These are phyloP conservation scores for Ottelia alismoides DNA, from an alignment of 106 monocot genomes.

Conservation along the genomic window DNA sequence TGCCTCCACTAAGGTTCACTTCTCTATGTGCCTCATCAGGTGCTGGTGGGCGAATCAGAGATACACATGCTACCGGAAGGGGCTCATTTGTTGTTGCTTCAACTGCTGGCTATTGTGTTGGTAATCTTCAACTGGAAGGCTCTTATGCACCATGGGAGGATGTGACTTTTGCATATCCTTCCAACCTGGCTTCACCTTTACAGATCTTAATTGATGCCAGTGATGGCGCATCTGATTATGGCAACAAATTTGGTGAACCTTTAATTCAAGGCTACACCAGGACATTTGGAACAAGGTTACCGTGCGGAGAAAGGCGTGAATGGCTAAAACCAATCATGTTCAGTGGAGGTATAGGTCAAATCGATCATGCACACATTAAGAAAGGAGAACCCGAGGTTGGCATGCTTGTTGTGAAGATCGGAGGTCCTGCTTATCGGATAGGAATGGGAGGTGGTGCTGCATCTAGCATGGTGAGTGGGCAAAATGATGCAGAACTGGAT, in stretches of 20 bases:
- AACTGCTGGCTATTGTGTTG: slow-evolving; percentile 97
- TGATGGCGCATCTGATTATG: slow-evolving; percentile 91
- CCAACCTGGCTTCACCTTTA: slow-evolving; percentile 70
- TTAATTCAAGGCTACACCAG: slow-evolving; percentile 87
- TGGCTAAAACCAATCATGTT: slow-evolving; percentile 99
- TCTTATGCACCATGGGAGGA: slow-evolving; percentile 91
- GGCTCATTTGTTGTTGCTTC: slow-evolving; percentile 92
- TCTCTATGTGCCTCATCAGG: too few species aligned
- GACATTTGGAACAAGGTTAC: slow-evolving; percentile 72
- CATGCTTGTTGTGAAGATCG: slow-evolving; percentile 97
- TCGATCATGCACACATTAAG: slow-evolving; percentile 66
- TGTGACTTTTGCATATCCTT: slow-evolving; percentile 54
- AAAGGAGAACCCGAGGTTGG: slow-evolving; percentile 79
- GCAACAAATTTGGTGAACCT: slow-evolving; percentile 97
- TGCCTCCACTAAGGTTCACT: too few species aligned
- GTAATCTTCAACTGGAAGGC: slow-evolving; percentile 82
- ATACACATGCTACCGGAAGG: slow-evolving; percentile 92
- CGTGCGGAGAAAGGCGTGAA: slow-evolving; percentile 77
- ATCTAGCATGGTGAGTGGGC: slow-evolving; percentile 98
- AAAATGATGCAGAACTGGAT: slow-evolving; percentile 93
- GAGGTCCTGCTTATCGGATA: slow-evolving; percentile 94
- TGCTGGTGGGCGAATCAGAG: slow-evolving; percentile 90
- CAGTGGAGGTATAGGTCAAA: slow-evolving; percentile 80
- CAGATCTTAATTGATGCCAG: slow-evolving; percentile 86
- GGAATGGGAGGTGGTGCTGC: slow-evolving; percentile 99